Evolutionary conservation across 352 stramenopile species (phyloP).

Genomic region (Pythium vanterpoolii): DNA sequence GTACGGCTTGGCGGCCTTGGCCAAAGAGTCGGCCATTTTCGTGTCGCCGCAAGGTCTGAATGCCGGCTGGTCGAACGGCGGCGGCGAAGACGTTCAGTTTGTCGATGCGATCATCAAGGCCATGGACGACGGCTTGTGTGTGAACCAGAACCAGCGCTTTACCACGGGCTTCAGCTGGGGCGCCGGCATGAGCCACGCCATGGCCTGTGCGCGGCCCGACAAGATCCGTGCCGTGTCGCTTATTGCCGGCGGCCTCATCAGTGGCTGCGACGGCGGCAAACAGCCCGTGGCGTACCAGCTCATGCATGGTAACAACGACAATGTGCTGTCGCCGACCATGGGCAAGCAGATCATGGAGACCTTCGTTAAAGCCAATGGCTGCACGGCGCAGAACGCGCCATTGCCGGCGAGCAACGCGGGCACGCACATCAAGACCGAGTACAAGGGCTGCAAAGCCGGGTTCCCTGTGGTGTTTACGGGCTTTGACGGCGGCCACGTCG

Average conservation of each 20-base stretch:
- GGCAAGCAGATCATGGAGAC: constrained; percentile 24
- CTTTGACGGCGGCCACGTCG: constrained; percentile 33
- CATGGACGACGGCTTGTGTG: constrained; percentile 27
- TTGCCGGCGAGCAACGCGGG: constrained; percentile 22
- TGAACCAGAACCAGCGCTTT: constrained; percentile 33
- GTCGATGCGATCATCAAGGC: constrained; percentile 27
- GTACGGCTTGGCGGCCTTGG: constrained; percentile 26
- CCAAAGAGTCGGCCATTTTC: constrained; percentile 26
- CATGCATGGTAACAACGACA: constrained; percentile 30
- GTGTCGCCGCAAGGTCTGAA: constrained; percentile 26
- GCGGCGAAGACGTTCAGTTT: constrained; percentile 28
- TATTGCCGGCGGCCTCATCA: constrained; percentile 23
- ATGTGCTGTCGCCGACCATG: constrained; percentile 23
- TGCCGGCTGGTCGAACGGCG: constrained; percentile 24
- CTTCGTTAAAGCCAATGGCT: constrained; percentile 32
- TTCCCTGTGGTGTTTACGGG: constrained; percentile 28
- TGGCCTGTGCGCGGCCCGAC: constrained; percentile 22
- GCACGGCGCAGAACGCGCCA: constrained; percentile 22
- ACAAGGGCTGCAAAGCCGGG: constrained; percentile 27
- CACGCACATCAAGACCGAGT: constrained; percentile 35
- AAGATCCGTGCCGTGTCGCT: constrained; percentile 30
- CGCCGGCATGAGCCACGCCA: constrained; percentile 26
- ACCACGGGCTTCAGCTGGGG: constrained; percentile 36
- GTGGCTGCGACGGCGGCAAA: constrained; percentile 20
- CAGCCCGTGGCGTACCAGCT: constrained; percentile 24